Evolutionary conservation across 2,329 filamentous ascomycete species (phyloP).

Genomic region (Ustilaginoidea virens): DNA sequence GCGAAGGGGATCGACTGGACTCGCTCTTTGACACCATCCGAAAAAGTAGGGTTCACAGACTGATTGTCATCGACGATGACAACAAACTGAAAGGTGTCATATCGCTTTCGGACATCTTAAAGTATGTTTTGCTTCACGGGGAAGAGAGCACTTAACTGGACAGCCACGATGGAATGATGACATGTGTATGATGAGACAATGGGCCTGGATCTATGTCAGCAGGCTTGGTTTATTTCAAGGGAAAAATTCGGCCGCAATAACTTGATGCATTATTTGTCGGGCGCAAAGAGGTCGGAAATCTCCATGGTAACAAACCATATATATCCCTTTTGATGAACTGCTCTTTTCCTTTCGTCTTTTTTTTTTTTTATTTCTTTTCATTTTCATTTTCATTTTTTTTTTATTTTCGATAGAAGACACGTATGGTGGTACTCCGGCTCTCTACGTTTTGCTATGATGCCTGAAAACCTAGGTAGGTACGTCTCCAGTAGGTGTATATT

Average conservation of each 20-base stretch:
- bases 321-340: no score
- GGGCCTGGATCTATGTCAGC: not conserved
- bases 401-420: no score
- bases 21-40: slow-evolving; percentile 95
- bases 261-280: slow-evolving; percentile 1
- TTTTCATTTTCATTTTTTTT: no score
- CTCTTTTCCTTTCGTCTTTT: no score
- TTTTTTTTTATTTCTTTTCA: no score
- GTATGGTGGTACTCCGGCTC: no score
- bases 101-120: slow-evolving; percentile 88
- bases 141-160: slow-evolving; percentile 47
- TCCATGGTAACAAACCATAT: slow-evolving; percentile 1
- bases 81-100: slow-evolving; percentile 77
- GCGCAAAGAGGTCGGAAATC: slow-evolving; percentile 2
- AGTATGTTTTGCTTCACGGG: slow-evolving; percentile 77
- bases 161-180: not conserved
- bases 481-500: no score
- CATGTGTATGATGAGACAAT: not conserved
- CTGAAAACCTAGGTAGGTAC: no score
- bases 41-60: slow-evolving; percentile 81
- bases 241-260: no score
- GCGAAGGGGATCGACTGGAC: slow-evolving; percentile 77
- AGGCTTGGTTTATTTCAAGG: not conserved
- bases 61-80: slow-evolving; percentile 86
- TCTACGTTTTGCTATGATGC: no score